phyloP scores from a whole-genome alignment of 2,329 filamentous ascomycete genomes.

The Akanthomyces uredinophilus region DNA sequence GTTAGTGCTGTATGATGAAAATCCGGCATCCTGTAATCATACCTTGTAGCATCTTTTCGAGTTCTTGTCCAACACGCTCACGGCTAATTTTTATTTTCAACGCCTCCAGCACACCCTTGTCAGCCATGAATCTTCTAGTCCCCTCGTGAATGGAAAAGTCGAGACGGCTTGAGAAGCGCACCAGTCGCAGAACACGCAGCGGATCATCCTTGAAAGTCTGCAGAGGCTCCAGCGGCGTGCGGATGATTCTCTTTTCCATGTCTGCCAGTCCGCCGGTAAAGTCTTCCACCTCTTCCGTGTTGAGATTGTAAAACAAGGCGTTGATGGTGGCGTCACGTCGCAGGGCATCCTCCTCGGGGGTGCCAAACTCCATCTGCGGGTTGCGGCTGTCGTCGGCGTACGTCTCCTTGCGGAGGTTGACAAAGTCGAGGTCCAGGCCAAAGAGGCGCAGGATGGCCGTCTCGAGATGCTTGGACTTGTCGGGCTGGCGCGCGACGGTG shows the following conservation, averaged over 20 bases:
- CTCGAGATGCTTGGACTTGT: conserved; percentile 94
- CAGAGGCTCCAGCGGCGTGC: conserved; percentile 80
- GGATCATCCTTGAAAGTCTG: conserved; percentile 96
- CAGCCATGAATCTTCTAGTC: conserved; percentile 68
- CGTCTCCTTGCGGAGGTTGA: conserved; percentile 88
- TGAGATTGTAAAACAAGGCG: conserved; percentile 91
- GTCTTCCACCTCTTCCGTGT: conserved; percentile 75
- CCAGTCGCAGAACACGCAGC: conserved; percentile 75
- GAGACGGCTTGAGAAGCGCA: conserved; percentile 84
- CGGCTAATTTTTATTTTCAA: conserved; percentile 86
- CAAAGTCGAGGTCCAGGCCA: conserved; percentile 85
- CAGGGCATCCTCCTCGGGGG: conserved; percentile 81
- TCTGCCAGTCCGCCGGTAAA: conserved; percentile 76
- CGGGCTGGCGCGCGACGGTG: conserved; percentile 86
- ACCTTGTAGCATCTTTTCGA: conserved; percentile 88
- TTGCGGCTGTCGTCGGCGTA: conserved; percentile 87
- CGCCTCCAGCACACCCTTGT: conserved; percentile 70
- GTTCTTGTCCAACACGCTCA: conserved; percentile 79
- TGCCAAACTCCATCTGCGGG: conserved; percentile 90
- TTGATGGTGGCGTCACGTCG: conserved; percentile 92
- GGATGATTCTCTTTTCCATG: conserved; percentile 66
- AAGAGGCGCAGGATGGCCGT: conserved; percentile 83
- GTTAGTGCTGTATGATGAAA: neutral
- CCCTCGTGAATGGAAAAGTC: conserved; percentile 69
- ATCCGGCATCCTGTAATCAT: neutral